phyloP scores from a whole-genome alignment of 345 rosid genomes.

The Populus pruinosa region DNA sequence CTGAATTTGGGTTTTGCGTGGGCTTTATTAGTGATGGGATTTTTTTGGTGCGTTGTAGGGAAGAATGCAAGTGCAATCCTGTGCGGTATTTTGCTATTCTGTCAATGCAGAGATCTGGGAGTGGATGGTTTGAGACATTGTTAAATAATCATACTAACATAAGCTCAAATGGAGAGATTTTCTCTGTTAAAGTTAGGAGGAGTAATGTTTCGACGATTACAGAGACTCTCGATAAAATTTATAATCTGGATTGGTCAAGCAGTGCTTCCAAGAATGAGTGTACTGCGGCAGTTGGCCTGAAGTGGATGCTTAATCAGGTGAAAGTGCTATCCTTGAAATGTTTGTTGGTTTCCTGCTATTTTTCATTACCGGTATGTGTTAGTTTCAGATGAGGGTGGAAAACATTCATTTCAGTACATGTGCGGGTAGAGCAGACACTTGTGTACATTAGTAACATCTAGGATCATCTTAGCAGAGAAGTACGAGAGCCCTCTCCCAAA shows the following conservation, averaged over 20 bases:
- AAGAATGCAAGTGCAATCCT: slow-evolving; percentile 82
- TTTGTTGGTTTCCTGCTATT: neutral
- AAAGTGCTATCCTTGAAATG: slow-evolving; percentile 3
- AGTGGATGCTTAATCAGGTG: slow-evolving; percentile 99
- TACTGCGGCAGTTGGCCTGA: slow-evolving; percentile 91
- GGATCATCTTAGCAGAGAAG: neutral
- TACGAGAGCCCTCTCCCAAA: neutral
- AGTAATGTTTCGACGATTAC: slow-evolving; percentile 65
- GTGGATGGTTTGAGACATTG: slow-evolving; percentile 99
- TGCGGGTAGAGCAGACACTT: neutral
- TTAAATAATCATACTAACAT: slow-evolving; percentile 91
- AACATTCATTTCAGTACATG: neutral
- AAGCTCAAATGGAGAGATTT: slow-evolving; percentile 96
- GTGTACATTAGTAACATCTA: neutral
- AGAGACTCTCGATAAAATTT: slow-evolving; percentile 76
- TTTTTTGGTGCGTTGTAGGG: slow-evolving; percentile 46
- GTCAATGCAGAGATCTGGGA: slow-evolving; percentile 99
- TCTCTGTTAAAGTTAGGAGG: slow-evolving; percentile 87
- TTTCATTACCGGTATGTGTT: slow-evolving; percentile 1
- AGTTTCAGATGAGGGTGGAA: neutral
- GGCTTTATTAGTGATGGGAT: slow-evolving; percentile 10
- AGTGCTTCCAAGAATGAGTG: slow-evolving; percentile 99
- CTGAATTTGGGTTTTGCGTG: slow-evolving; percentile 2
- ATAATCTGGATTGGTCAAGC: slow-evolving; percentile 86
- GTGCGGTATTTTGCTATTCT: slow-evolving; percentile 92